Conservation (phyloP, 2,329 filamentous ascomycete genomes). For the Epichloe hybrida region DNA sequence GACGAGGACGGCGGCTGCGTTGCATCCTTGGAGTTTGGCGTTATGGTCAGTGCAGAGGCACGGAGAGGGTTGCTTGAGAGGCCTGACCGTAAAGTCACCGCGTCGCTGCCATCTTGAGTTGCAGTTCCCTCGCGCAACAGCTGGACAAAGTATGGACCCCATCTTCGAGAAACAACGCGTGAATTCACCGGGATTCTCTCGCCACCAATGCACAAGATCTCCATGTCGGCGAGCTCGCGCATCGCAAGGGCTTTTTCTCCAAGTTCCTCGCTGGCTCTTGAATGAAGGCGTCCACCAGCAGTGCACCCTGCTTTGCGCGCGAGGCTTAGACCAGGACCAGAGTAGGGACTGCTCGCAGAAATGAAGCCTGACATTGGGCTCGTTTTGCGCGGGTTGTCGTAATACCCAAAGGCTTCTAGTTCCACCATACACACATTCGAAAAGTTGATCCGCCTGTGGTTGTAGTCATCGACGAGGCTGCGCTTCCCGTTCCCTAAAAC, state of each 20-base stretch:
- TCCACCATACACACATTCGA: constrained; percentile 95
- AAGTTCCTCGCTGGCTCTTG: constrained; percentile 68
- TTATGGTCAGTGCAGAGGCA: constrained; percentile 78
- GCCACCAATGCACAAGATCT: constrained; percentile 80
- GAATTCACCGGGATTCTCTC: constrained; percentile 92
- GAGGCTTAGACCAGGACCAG: constrained; percentile 39
- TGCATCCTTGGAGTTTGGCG: constrained; percentile 44
- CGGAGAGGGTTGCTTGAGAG: constrained; percentile 45
- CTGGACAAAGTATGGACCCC: constrained; percentile 94
- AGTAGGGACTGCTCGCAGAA: constrained; percentile 65
- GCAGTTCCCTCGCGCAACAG: constrained; percentile 70
- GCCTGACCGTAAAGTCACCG: constrained; percentile 58
- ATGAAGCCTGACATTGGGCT: constrained; percentile 70
- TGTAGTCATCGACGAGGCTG: constrained; percentile 93
- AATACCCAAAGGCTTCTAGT: constrained; percentile 90
- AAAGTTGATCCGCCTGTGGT: constrained; percentile 94
- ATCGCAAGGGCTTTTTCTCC: constrained; percentile 67
- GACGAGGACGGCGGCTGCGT: constrained; percentile 29
- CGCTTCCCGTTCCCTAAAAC: constrained; percentile 88
- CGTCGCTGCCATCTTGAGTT: constrained; percentile 59
- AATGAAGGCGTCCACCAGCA: constrained; percentile 64
- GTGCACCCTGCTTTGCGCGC: constrained; percentile 49
- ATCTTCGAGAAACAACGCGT: constrained; percentile 70
- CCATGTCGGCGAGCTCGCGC: constrained; percentile 91
- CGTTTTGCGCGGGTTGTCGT: constrained; percentile 79